Conservation (phyloP, 495 filamentous ascomycete genomes). For the Lasiosphaeriaceae sp. region DNA sequence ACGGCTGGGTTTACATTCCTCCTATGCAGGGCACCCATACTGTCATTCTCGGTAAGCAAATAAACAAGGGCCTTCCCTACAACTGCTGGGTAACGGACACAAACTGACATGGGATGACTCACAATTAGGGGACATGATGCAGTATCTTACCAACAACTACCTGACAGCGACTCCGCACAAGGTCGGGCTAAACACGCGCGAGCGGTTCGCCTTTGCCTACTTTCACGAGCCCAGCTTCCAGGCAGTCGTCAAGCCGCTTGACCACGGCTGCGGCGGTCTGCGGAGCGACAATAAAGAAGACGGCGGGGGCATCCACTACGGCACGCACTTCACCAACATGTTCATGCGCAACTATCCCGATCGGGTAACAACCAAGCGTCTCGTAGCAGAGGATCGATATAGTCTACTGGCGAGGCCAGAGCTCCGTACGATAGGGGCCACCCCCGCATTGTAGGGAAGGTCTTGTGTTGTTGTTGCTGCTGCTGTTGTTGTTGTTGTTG, state of each 20-base stretch:
- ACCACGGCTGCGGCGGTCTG: slow-evolving; percentile 19
- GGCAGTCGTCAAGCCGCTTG: slow-evolving; percentile 36
- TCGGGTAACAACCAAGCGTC: slow-evolving; percentile 37
- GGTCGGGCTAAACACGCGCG: slow-evolving; percentile 41
- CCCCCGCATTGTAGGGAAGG: slow-evolving; percentile 4
- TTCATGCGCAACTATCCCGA: slow-evolving; percentile 45
- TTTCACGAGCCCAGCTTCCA: slow-evolving; percentile 47
- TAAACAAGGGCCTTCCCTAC: too few relatives aligned
- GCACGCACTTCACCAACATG: slow-evolving; percentile 49
- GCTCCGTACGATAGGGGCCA: slow-evolving; percentile 25
- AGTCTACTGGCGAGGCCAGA: slow-evolving; percentile 16
- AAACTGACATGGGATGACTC: background rate
- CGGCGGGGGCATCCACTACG: slow-evolving; percentile 39
- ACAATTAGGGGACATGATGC: slow-evolving; percentile 43
- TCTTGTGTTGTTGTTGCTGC: slow-evolving; percentile 2
- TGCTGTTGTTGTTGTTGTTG: too few relatives aligned
- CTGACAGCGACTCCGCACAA: slow-evolving; percentile 44
- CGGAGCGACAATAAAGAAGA: background rate
- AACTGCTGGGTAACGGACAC: too few relatives aligned
- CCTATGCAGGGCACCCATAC: slow-evolving; percentile 36
- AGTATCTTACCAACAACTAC: slow-evolving; percentile 38
- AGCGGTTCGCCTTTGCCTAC: slow-evolving; percentile 41
- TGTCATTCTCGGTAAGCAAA: slow-evolving; percentile 39
- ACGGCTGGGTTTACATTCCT: slow-evolving; percentile 41
- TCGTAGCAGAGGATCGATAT: slow-evolving; percentile 29